phyloP scores from a whole-genome alignment of 805 yeast species.

The Yamadazyma laniorum region DNA sequence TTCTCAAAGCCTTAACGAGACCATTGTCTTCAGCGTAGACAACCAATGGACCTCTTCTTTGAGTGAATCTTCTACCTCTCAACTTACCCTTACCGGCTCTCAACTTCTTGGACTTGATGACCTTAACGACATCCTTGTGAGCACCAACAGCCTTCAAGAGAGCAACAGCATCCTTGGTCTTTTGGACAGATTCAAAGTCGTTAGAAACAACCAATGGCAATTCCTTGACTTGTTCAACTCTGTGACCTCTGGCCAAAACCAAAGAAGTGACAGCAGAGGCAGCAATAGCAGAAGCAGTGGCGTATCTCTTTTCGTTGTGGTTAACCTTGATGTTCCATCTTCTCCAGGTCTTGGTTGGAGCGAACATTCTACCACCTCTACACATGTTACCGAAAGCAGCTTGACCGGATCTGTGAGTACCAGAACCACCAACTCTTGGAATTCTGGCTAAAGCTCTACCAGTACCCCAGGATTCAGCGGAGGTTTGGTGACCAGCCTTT shows the following conservation, averaged over 20 bases:
- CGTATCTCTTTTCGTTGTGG: constrained; percentile 99
- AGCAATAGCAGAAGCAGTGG: constrained; percentile 99
- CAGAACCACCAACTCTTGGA: constrained; percentile 99
- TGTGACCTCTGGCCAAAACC: constrained; percentile 99
- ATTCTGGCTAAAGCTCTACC: constrained; percentile 99
- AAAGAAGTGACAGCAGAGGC: constrained; percentile 98
- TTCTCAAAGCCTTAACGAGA: constrained; percentile 97
- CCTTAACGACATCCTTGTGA: constrained; percentile 96
- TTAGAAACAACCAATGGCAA: constrained; percentile 95
- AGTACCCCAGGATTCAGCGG: constrained; percentile 99
- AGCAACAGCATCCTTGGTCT: constrained; percentile 99
- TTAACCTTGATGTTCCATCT: constrained; percentile 99
- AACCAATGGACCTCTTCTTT: constrained; percentile 99
- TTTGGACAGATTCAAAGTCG: constrained; percentile 87
- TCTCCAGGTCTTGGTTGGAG: constrained; percentile 99
- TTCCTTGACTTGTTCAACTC: constrained; percentile 96
- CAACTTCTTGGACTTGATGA: constrained; percentile 95
- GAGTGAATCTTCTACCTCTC: constrained; percentile 99
- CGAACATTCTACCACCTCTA: constrained; percentile 99
- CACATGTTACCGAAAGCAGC: constrained; percentile 99
- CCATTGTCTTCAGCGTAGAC: constrained; percentile 98
- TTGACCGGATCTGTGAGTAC: constrained; percentile 99
- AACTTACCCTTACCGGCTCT: constrained; percentile 99
- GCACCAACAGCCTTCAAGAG: constrained; percentile 98
- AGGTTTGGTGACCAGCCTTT: constrained; percentile 99